A percentile compares a stretch with the other conserved stretches of the same genome.
Evolutionary conservation across 306 rosid genomes (phyloP).

Genomic region (Cicer pinnatifidum): DNA sequence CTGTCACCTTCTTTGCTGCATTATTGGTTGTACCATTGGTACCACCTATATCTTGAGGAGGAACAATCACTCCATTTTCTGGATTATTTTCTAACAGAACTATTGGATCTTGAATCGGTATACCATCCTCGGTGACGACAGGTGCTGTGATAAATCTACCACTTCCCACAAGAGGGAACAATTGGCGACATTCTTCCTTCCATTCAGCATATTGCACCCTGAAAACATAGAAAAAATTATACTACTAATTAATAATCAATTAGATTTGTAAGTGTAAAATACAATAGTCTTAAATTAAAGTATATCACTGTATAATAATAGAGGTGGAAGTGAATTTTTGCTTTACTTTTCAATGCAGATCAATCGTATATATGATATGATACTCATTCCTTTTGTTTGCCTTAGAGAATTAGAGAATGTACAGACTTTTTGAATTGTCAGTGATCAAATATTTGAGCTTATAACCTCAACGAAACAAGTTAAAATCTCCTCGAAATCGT

Average conservation of each 20-base stretch:
- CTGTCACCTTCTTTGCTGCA: slow-evolving; percentile 50
- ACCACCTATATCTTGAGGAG: slow-evolving; percentile 47
- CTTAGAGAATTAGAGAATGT: too few relatives aligned
- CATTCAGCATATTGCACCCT: slow-evolving; percentile 72
- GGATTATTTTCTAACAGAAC: slow-evolving; percentile 75
- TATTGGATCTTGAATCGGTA: slow-evolving; percentile 75
- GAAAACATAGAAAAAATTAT: slow-evolving; percentile 22
- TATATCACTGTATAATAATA: too few relatives aligned
- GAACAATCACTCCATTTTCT: slow-evolving; percentile 48
- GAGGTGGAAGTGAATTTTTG: too few relatives aligned
- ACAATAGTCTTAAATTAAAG: neutral
- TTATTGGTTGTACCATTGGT: slow-evolving; percentile 4
- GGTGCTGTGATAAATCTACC: slow-evolving; percentile 94
- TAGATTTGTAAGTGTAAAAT: neutral
- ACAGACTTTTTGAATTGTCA: too few relatives aligned
- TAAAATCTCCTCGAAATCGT: too few relatives aligned
- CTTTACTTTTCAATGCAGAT: too few relatives aligned
- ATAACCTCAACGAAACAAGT: too few relatives aligned
- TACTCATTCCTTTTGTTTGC: too few relatives aligned
- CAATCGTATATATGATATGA: too few relatives aligned
- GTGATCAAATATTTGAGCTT: too few relatives aligned
- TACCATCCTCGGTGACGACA: slow-evolving; percentile 75
- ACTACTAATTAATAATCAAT: slow-evolving; percentile 32
- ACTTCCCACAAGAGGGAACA: slow-evolving; percentile 92
- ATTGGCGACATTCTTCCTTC: slow-evolving; percentile 81